phyloP scores from a whole-genome alignment of 2,329 filamentous ascomycete species.

The Venturia aucupariae region DNA sequence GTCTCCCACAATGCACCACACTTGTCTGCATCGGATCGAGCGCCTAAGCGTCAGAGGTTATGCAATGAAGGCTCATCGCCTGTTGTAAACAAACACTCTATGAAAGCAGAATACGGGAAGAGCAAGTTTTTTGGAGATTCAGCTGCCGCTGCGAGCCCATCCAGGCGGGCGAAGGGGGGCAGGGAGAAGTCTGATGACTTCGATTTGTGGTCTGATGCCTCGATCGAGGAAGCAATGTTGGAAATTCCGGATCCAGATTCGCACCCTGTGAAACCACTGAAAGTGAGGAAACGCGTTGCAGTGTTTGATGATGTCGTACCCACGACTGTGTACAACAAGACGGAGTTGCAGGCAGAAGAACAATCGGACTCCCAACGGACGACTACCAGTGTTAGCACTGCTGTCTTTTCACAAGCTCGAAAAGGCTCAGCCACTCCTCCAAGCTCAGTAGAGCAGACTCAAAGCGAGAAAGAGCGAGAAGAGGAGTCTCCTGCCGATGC shows the following conservation, averaged over 20 bases:
- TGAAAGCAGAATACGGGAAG: slow-evolving; percentile 24
- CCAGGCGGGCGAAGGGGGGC: slow-evolving; percentile 26
- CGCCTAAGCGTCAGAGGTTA: slow-evolving; percentile 35
- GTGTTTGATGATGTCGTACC: slow-evolving; percentile 9
- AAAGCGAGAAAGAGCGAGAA: neutral
- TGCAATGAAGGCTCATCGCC: slow-evolving; percentile 32
- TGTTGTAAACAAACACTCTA: slow-evolving; percentile 22
- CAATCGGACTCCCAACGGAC: neutral
- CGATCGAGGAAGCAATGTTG: slow-evolving; percentile 33
- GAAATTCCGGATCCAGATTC: neutral
- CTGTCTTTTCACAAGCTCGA: slow-evolving; percentile 2
- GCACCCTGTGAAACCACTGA: neutral
- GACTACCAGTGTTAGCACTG: neutral
- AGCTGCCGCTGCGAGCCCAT: slow-evolving; percentile 31
- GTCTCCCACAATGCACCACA: slow-evolving; percentile 8
- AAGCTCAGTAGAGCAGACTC: neutral
- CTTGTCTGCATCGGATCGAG: slow-evolving; percentile 18
- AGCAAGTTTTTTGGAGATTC: slow-evolving; percentile 37
- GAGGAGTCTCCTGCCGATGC: neutral
- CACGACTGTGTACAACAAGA: neutral
- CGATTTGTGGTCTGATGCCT: slow-evolving; percentile 40
- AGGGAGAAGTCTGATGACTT: slow-evolving; percentile 30
- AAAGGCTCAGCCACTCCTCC: neutral
- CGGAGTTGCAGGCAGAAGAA: neutral
- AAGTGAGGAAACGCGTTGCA: slow-evolving; percentile 2